A percentile compares a stretch with the other conserved stretches of the same genome.
Evolutionary conservation across 768 basidiomycete species (phyloP).

Genomic region (Hygrophoropsis aurantiaca): DNA sequence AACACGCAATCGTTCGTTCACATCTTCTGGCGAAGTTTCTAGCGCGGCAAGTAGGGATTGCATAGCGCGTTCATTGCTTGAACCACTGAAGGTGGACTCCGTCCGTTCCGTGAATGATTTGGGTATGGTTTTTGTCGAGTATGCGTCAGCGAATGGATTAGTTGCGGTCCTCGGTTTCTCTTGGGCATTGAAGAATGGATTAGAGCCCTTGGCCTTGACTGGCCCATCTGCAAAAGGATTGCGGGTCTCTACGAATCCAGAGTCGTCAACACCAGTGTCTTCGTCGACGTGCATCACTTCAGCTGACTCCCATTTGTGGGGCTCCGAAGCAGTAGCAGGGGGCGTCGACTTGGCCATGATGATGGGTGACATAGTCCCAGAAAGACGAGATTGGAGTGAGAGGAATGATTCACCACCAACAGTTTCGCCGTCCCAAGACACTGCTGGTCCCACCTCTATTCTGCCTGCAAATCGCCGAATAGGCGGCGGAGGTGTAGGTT

Average conservation of each 20-base stretch:
- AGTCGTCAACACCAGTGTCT: slow-evolving; percentile 15
- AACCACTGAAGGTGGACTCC: slow-evolving; percentile 37
- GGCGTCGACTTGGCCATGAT: slow-evolving; percentile 61
- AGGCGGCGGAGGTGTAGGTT: slow-evolving; percentile 29
- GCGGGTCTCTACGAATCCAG: slow-evolving; percentile 9
- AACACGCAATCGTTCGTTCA: slow-evolving; percentile 50
- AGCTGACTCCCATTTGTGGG: slow-evolving; percentile 70
- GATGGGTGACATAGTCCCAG: slow-evolving; percentile 51
- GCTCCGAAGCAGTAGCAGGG: slow-evolving; percentile 45
- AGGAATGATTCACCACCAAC: slow-evolving; percentile 48
- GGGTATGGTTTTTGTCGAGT: slow-evolving; percentile 29
- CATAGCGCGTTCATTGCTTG: slow-evolving; percentile 54
- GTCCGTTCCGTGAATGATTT: not conserved
- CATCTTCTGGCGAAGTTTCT: slow-evolving; percentile 46
- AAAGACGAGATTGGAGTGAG: slow-evolving; percentile 41
- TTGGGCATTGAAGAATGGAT: slow-evolving; percentile 44
- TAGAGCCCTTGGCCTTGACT: slow-evolving; percentile 18
- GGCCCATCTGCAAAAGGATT: slow-evolving; percentile 28
- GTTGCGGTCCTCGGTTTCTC: slow-evolving; percentile 31
- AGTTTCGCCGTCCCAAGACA: slow-evolving; percentile 56
- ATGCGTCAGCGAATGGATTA: slow-evolving; percentile 46
- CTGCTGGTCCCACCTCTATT: slow-evolving; percentile 33
- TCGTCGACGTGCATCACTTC: slow-evolving; percentile 54
- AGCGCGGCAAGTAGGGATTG: slow-evolving; percentile 70
- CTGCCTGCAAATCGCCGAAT: slow-evolving; percentile 46